Evolutionary conservation across 176 grass and related monocot genomes (phyloP).

Genomic region (Oryza punctata): DNA sequence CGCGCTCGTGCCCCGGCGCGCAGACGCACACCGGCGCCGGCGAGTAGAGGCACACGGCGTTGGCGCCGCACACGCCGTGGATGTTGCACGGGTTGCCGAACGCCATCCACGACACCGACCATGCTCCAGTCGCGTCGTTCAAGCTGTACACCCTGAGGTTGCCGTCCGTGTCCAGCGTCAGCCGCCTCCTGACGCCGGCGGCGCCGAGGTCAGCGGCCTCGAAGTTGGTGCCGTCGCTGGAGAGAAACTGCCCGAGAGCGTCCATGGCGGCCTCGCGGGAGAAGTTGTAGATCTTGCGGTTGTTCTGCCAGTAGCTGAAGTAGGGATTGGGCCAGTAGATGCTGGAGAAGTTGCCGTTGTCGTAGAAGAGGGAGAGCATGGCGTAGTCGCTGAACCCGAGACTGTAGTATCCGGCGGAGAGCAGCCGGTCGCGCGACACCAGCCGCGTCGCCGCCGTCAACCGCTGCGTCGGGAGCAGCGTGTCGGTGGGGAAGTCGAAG

Average conservation of each 20-base stretch:
- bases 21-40: too few relatives aligned
- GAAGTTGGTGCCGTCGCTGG: conserved; percentile 57
- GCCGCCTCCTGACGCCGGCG: conserved; percentile 40
- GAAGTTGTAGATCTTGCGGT: conserved; percentile 58
- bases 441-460: conserved; percentile 40
- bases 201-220: conserved; percentile 41
- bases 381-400: conserved; percentile 63
- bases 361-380: conserved; percentile 61
- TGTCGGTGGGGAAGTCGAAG: conserved; percentile 62
- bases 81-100: conserved; percentile 48
- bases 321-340: conserved; percentile 71
- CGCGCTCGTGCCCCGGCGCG: too few relatives aligned
- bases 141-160: conserved; percentile 76
- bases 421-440: conserved; percentile 34
- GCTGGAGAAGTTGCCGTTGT: conserved; percentile 50
- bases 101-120: conserved; percentile 57
- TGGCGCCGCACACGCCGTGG: conserved; percentile 58
- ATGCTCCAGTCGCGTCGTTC: background rate
- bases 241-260: conserved; percentile 44
- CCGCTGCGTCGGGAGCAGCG: conserved; percentile 50
- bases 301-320: conserved; percentile 43
- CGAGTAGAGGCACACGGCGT: conserved; percentile 46
- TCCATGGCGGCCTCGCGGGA: conserved; percentile 49
- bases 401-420: conserved; percentile 47
- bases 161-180: conserved; percentile 67